A percentile compares a stretch with the other conserved stretches of the same genome.
These are phyloP conservation scores for Lodderomyces pseudojiufengensis DNA, from an alignment of 1,139 yeast genomes.

Conservation along the genomic window DNA sequence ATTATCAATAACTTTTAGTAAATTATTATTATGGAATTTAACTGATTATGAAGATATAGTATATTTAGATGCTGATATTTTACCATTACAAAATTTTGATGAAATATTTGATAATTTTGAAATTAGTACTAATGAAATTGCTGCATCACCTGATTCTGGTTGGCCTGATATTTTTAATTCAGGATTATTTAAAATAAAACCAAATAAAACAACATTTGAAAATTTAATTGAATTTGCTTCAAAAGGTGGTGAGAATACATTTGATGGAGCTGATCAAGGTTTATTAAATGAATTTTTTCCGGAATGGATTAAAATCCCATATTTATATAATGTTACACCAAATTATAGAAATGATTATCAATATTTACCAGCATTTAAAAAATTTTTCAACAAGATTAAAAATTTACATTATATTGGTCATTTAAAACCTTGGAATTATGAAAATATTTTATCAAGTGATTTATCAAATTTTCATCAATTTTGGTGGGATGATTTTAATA, in stretches of 20 bases:
- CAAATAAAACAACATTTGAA: slow-evolving; percentile 17
- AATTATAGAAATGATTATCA: slow-evolving; percentile 29
- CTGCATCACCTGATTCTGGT: slow-evolving; percentile 33
- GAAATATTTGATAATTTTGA: slow-evolving; percentile 20
- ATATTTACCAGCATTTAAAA: slow-evolving; percentile 28
- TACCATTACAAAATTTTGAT: slow-evolving; percentile 25
- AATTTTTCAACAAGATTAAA: slow-evolving; percentile 26
- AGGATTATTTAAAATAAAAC: slow-evolving; percentile 29
- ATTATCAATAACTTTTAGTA: slow-evolving; percentile 26
- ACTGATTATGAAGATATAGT: slow-evolving; percentile 22
- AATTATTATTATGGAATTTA: slow-evolving; percentile 28
- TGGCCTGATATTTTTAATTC: slow-evolving; percentile 38
- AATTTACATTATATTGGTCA: slow-evolving; percentile 29
- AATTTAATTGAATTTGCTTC: slow-evolving; percentile 18
- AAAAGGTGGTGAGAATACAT: slow-evolving; percentile 16
- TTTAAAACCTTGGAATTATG: slow-evolving; percentile 29
- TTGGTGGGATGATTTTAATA: slow-evolving; percentile 38
- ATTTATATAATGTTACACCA: slow-evolving; percentile 29
- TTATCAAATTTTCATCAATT: slow-evolving; percentile 23
- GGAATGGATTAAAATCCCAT: slow-evolving; percentile 28
- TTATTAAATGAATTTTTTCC: slow-evolving; percentile 27
- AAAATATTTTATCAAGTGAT: slow-evolving; percentile 15
- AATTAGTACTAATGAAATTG: slow-evolving; percentile 17
- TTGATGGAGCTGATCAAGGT: slow-evolving; percentile 37
- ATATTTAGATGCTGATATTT: slow-evolving; percentile 30